phyloP scores from a whole-genome alignment of 345 rosid genomes.

The Sisymbrium irio region DNA sequence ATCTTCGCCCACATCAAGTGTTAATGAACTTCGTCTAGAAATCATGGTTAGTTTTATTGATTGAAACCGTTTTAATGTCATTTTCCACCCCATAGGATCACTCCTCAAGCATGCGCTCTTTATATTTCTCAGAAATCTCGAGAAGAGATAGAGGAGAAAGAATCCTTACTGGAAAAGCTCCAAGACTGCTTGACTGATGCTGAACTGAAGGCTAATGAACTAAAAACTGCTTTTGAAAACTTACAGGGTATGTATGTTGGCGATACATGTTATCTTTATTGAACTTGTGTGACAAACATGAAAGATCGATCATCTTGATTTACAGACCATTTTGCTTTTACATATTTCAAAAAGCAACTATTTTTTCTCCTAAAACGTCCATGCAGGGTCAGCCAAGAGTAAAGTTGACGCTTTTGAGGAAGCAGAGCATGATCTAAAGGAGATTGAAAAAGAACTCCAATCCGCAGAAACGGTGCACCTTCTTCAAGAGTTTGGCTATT shows the following conservation, averaged over 20 bases:
- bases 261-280: not conserved
- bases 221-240: constrained; percentile 48
- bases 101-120: not conserved
- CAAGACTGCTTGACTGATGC: constrained; percentile 43
- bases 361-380: not conserved
- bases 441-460: constrained; percentile 52
- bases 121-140: constrained; percentile 41
- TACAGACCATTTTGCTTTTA: not conserved
- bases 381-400: constrained; percentile 60
- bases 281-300: not conserved
- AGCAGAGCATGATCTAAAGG: constrained; percentile 67
- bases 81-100: not conserved
- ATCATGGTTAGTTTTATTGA: constrained; percentile 50
- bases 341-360: not conserved
- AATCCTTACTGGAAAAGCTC: constrained; percentile 41
- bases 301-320: not conserved
- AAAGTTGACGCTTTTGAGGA: constrained; percentile 63
- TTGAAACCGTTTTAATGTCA: not conserved
- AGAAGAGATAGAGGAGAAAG: constrained; percentile 50
- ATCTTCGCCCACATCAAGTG: constrained; percentile 46
- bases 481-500: constrained; percentile 17
- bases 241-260: constrained; percentile 51
- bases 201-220: constrained; percentile 51
- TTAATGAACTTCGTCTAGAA: constrained; percentile 70
- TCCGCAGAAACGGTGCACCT: constrained; percentile 52